Evolutionary conservation across 2,329 filamentous ascomycete genomes (phyloP), one percentile per base, ranked within the genome.

Genomic region (Apiospora pterosperma): DNA sequence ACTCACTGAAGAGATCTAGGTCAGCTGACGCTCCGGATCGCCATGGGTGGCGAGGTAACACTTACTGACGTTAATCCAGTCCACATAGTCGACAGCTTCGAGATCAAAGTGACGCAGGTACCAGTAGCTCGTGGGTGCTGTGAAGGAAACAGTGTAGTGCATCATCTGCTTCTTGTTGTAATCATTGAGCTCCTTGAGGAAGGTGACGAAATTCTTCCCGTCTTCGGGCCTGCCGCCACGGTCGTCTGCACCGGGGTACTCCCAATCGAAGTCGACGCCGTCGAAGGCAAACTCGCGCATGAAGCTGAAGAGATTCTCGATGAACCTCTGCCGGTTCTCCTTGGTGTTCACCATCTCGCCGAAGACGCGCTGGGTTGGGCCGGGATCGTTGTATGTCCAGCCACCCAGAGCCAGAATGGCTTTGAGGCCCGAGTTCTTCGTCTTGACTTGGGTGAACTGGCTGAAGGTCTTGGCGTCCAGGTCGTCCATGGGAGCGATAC

Each of bases 111-210:
- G 62, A 0, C 66, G 65, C 0, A 78, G 62, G 60, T 72, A 72
- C 70, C 70, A 71, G 63, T 68, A 71, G 3, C 58, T 62, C 0
- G 70, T 65, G 4, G 72, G 68, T 11, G 63, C 36, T 0, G 69
- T 71, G 55, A 71, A 69, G 1, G 66, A 64, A 12, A 73, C 21
- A 48, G 36, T 28, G 36, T 60, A 69, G 36, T 63, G 36, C 19
- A 3, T 25, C 0, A 42, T 62, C 25, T 66, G 38, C 12, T 64
- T 42, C 12, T 67, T 63, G 48, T 58, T 61, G 4, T 42, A 19
- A 19, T 63, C 55, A 28, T 25, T 52, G 6, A 28, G 81, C 84
- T 79, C 83, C 88, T 88, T 72, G 2, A 73, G 61, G 2, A 75
- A 61, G 0, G 31, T 31, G 6, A 67, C 61, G 52, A 70, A 72